Conservation (phyloP, 805 yeast species). For the Debaryomyces prosopidis region DNA sequence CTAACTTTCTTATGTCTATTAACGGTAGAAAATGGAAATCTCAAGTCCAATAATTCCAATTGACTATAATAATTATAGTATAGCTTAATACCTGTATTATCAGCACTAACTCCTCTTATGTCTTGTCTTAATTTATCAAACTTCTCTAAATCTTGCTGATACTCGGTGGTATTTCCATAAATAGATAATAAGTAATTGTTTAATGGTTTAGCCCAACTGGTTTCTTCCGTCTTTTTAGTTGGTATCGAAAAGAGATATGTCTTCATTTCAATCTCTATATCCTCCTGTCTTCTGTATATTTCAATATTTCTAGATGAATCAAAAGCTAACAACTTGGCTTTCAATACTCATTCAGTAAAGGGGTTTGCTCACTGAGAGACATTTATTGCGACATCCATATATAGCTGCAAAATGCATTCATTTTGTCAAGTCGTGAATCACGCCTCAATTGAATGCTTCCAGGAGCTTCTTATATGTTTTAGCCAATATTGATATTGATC, state of each 20-base stretch:
- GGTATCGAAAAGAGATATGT: conserved; percentile 26
- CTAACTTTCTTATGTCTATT: conserved; percentile 44
- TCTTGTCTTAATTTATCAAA: conserved; percentile 64
- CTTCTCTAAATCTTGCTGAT: conserved; percentile 51
- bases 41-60: conserved; percentile 72
- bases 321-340: background rate
- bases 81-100: conserved; percentile 48
- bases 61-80: conserved; percentile 76
- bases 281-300: background rate
- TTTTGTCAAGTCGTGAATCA: too few species aligned
- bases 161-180: conserved; percentile 64
- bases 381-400: background rate
- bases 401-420: background rate
- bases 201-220: conserved; percentile 68
- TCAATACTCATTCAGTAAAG: background rate
- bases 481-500: too few species aligned
- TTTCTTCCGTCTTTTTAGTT: conserved; percentile 49
- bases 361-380: background rate
- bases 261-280: conserved; percentile 17
- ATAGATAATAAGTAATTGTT: conserved; percentile 55
- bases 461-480: too few species aligned
- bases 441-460: too few species aligned
- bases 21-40: conserved; percentile 68
- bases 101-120: conserved; percentile 49
- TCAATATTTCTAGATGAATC: background rate